These are phyloP conservation scores for Xerocomellus dryophilus DNA, from an alignment of 768 basidiomycete species.

Conservation along the genomic window DNA sequence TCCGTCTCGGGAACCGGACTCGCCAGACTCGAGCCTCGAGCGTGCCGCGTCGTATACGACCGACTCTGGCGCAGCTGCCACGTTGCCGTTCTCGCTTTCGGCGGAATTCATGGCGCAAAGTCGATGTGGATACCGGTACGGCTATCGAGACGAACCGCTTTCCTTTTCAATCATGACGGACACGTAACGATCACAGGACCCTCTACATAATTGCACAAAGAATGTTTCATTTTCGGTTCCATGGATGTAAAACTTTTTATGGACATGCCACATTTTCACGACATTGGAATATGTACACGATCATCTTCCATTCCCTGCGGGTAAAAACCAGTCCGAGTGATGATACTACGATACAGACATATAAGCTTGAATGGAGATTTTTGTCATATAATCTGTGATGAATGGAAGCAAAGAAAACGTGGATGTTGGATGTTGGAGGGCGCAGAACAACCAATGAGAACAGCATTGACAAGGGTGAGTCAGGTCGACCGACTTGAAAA, in stretches of 20 bases:
- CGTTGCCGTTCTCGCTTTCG: slow-evolving; percentile 1
- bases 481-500: slow-evolving; percentile 13
- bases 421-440: neutral
- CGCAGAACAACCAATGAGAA: slow-evolving; percentile 12
- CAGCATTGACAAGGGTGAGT: slow-evolving; percentile 18
- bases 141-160: slow-evolving; percentile 3
- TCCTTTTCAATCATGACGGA: slow-evolving; percentile 4
- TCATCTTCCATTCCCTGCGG: slow-evolving; percentile 28
- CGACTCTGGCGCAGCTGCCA: neutral
- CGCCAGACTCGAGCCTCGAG: slow-evolving; percentile 5
- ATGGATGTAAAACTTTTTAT: slow-evolving; percentile 1
- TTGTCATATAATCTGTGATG: slow-evolving; percentile 25
- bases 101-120: neutral
- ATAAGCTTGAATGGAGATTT: slow-evolving; percentile 24
- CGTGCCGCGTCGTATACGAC: neutral
- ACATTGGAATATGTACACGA: slow-evolving; percentile 25
- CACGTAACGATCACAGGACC: neutral
- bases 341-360: slow-evolving; percentile 32
- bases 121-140: slow-evolving; percentile 1
- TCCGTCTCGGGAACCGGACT: neutral
- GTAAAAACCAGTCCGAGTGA: slow-evolving; percentile 18
- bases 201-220: neutral
- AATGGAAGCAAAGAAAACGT: slow-evolving; percentile 6
- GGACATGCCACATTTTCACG: slow-evolving; percentile 2
- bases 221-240: neutral